Conservation (phyloP, 768 basidiomycete species). For the Antrodiella citrinella region DNA sequence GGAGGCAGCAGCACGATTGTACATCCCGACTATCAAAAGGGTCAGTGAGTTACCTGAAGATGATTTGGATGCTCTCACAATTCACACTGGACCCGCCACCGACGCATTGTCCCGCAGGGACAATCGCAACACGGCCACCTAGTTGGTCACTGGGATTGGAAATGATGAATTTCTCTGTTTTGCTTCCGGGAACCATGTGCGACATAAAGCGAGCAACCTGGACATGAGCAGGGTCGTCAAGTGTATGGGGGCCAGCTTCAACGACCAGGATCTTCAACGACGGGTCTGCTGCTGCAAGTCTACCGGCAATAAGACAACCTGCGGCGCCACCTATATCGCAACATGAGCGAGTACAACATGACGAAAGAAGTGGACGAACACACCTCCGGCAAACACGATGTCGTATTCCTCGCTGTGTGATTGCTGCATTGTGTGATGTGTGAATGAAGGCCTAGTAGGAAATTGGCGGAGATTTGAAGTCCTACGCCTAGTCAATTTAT, state of each 20-base stretch:
- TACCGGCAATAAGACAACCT: slow-evolving; percentile 49
- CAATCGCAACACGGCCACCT: slow-evolving; percentile 34
- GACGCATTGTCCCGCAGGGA: slow-evolving; percentile 40
- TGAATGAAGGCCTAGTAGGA: too few species aligned
- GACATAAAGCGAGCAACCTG: slow-evolving; percentile 46
- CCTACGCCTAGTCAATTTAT: too few species aligned
- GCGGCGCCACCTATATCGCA: slow-evolving; percentile 35
- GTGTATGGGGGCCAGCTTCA: slow-evolving; percentile 49
- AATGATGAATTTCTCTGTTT: slow-evolving; percentile 36
- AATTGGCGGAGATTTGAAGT: too few species aligned
- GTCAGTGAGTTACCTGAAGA: too few species aligned
- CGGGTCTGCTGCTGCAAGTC: slow-evolving; percentile 46
- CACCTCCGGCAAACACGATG: slow-evolving; percentile 21
- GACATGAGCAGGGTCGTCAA: slow-evolving; percentile 35
- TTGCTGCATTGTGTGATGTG: too few species aligned
- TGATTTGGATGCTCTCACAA: slow-evolving; percentile 29
- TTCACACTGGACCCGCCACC: slow-evolving; percentile 61
- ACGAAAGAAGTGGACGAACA: background rate
- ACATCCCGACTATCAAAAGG: slow-evolving; percentile 27
- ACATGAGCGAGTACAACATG: background rate
- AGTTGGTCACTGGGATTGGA: slow-evolving; percentile 33
- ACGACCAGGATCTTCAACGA: slow-evolving; percentile 49
- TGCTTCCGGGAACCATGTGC: slow-evolving; percentile 31
- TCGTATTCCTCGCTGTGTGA: slow-evolving; percentile 3
- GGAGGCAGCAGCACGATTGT: slow-evolving; percentile 46